A percentile compares a stretch with the other conserved stretches of the same genome.
Conservation (phyloP, 208 protist species). For the Balamuthia mandrillaris region DNA sequence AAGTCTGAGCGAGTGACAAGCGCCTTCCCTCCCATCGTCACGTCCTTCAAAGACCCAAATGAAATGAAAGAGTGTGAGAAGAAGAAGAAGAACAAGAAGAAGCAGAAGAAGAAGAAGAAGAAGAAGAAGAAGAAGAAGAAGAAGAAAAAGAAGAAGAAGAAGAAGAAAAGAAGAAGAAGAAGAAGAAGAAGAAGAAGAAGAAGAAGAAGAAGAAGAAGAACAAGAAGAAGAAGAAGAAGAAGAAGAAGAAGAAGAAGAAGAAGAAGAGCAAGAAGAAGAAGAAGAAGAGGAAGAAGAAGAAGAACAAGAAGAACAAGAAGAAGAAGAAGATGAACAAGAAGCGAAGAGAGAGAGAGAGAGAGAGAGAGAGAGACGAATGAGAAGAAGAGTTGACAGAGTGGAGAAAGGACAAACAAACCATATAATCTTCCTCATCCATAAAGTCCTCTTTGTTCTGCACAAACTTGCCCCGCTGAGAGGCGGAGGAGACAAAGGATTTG, state of each 20-base stretch:
- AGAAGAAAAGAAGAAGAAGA: not conserved
- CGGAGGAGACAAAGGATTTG: constrained; percentile 23
- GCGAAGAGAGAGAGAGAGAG: not conserved
- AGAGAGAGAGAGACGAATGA: not conserved
- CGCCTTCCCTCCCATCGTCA: too few species aligned
- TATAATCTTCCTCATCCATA: constrained; percentile 38
- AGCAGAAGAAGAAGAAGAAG: too few species aligned
- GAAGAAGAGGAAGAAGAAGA: not conserved
- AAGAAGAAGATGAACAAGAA: not conserved
- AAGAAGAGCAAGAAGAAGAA: too few species aligned
- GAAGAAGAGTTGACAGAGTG: not conserved
- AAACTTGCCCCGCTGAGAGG: not conserved
- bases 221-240: not conserved
- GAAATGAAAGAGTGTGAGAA: too few species aligned
- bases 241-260: not conserved
- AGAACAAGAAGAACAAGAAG: not conserved
- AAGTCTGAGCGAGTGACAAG: too few species aligned
- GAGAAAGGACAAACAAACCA: not conserved
- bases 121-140: too few species aligned
- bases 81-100: too few species aligned
- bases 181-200: not conserved
- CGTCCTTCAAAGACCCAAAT: too few species aligned
- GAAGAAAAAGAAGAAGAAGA: not conserved
- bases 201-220: too few species aligned
- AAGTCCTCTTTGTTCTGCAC: constrained; percentile 27